phyloP scores from a whole-genome alignment of 108 stramenopile genomes.

The Nannochloropsis oceanica region DNA sequence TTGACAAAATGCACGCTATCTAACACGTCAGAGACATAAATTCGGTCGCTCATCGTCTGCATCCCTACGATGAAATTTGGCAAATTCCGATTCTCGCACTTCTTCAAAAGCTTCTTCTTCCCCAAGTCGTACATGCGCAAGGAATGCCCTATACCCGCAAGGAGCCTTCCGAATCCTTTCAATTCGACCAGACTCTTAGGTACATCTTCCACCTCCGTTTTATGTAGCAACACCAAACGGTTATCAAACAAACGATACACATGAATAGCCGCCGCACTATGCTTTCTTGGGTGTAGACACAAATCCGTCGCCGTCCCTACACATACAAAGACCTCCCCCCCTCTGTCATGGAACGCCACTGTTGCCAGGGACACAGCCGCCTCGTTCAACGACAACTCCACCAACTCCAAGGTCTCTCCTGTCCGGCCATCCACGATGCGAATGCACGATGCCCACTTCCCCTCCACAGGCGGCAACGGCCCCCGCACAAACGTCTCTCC shows the following conservation, averaged over 20 bases:
- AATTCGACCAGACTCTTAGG: conserved; percentile 77
- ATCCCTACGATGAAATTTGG: conserved; percentile 70
- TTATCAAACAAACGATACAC: conserved; percentile 69
- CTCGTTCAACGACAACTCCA: conserved; percentile 79
- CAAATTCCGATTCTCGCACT: conserved; percentile 72
- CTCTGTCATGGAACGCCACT: conserved; percentile 70
- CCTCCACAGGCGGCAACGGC: conserved; percentile 59
- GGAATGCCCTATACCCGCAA: conserved; percentile 72
- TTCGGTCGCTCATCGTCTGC: conserved; percentile 65
- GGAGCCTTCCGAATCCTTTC: conserved; percentile 57
- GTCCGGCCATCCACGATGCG: conserved; percentile 73
- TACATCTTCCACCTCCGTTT: conserved; percentile 79
- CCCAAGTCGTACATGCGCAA: conserved; percentile 89
- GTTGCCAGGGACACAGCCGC: conserved; percentile 79
- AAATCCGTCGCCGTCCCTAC: conserved; percentile 81
- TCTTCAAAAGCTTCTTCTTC: conserved; percentile 84
- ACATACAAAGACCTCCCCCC: conserved; percentile 78
- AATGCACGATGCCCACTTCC: conserved; percentile 85
- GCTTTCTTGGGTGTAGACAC: conserved; percentile 55
- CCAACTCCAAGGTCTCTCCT: conserved; percentile 55
- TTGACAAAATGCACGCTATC: conserved; percentile 74
- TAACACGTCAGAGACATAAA: conserved; percentile 70
- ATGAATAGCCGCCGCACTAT: conserved; percentile 22
- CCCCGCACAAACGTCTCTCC: conserved; percentile 57
- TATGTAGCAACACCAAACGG: conserved; percentile 71